These are phyloP conservation scores for Viola odorata DNA, from an alignment of 345 rosid species.

Conservation along the genomic window DNA sequence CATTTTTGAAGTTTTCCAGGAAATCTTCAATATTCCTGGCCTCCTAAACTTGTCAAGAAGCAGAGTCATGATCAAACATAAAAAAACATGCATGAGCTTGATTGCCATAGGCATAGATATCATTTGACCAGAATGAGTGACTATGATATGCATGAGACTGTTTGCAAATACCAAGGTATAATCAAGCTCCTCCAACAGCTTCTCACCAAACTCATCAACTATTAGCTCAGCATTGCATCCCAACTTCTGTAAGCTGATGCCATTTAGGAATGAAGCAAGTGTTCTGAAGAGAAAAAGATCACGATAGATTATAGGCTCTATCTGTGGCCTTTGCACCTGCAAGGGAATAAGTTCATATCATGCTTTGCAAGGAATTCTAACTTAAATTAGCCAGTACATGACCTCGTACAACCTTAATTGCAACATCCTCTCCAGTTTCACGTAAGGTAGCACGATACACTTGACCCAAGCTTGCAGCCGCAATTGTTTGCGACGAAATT, in stretches of 20 bases:
- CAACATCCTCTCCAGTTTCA: slow-evolving; percentile 88
- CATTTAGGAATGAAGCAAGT: slow-evolving; percentile 90
- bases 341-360: slow-evolving; percentile 15
- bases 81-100: background rate
- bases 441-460: slow-evolving; percentile 93
- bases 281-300: slow-evolving; percentile 95
- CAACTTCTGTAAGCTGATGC: slow-evolving; percentile 76
- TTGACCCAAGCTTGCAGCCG: slow-evolving; percentile 98
- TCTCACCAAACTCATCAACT: slow-evolving; percentile 97
- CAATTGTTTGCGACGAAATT: slow-evolving; percentile 78
- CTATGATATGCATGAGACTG: slow-evolving; percentile 7
- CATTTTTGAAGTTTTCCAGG: slow-evolving; percentile 84
- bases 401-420: slow-evolving; percentile 68
- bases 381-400: slow-evolving; percentile 3
- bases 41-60: slow-evolving; percentile 46
- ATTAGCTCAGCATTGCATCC: slow-evolving; percentile 96
- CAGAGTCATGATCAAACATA: background rate
- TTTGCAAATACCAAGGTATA: slow-evolving; percentile 74
- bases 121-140: too few species aligned
- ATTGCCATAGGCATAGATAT: background rate
- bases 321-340: slow-evolving; percentile 88
- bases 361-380: background rate
- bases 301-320: slow-evolving; percentile 89
- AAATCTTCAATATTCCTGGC: slow-evolving; percentile 95
- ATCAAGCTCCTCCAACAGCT: slow-evolving; percentile 97